phyloP scores from a whole-genome alignment of 1,284 basidiomycete species.

The Malassezia yamatoensis region DNA sequence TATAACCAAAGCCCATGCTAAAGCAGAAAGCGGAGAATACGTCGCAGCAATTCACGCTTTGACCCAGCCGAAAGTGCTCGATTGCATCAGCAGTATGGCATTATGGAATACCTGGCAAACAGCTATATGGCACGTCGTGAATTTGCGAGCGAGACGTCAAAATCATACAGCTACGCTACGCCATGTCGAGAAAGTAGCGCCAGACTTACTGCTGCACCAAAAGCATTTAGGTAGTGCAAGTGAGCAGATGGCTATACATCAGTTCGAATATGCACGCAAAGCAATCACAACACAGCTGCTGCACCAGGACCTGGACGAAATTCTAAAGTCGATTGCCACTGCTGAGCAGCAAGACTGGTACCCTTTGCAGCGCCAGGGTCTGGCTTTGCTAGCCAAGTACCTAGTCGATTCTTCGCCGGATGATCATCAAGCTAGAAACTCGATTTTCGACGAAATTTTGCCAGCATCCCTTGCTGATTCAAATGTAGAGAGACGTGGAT shows the following conservation, averaged over 20 bases:
- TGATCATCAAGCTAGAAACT: background rate
- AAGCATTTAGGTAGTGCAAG: background rate
- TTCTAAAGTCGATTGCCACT: slow-evolving; percentile 6
- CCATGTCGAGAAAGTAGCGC: background rate
- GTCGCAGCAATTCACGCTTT: slow-evolving; percentile 1
- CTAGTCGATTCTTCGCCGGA: background rate
- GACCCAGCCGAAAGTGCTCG: background rate
- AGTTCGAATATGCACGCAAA: slow-evolving; percentile 5
- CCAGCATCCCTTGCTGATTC: slow-evolving; percentile 13
- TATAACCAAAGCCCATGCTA: background rate
- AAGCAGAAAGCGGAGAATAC: slow-evolving; percentile 9
- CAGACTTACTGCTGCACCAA: background rate
- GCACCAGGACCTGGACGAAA: slow-evolving; percentile 2
- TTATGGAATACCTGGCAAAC: slow-evolving; percentile 3
- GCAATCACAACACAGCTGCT: slow-evolving; percentile 7
- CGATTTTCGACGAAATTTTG: slow-evolving; percentile 1
- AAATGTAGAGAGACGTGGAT: slow-evolving; percentile 14
- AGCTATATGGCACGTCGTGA: slow-evolving; percentile 8
- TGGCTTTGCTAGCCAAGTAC: slow-evolving; percentile 8
- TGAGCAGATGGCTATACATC: background rate
- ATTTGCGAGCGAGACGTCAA: slow-evolving; percentile 8
- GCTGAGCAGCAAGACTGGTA: slow-evolving; percentile 9
- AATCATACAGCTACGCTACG: slow-evolving; percentile 5
- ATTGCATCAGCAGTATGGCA: background rate
- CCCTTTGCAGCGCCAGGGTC: slow-evolving; percentile 10